Percentiles rank a stretch among this genome's conserved stretches.
Conservation (phyloP, 306 rosid genomes). For the Castanospermum australe region DNA sequence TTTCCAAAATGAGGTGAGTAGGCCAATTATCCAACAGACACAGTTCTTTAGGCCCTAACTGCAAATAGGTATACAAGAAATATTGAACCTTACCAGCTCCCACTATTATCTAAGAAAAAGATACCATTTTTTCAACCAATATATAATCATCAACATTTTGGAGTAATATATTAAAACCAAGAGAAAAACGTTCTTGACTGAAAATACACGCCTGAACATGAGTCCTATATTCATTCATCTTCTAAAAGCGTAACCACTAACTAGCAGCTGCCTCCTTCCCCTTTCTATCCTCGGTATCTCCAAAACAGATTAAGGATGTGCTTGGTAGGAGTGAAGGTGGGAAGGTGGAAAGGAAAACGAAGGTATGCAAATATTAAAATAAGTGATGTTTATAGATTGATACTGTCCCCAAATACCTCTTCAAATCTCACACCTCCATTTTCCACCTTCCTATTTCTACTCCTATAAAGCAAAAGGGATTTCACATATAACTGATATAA, state of each 20-base stretch:
- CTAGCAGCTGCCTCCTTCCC: not conserved
- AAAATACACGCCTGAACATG: not conserved
- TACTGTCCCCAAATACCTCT: not conserved
- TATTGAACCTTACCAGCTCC: constrained; percentile 1
- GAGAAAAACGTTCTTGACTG: not conserved
- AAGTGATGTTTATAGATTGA: too few species aligned
- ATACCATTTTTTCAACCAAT: not conserved
- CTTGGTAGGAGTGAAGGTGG: too few species aligned
- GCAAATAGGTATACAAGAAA: not conserved
- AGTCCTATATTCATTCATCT: not conserved
- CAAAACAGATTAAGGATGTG: not conserved
- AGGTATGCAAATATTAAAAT: not conserved
- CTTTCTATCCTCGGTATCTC: not conserved
- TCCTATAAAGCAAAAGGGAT: not conserved
- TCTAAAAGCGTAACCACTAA: not conserved
- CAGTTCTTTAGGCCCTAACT: not conserved
- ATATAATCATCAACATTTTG: not conserved
- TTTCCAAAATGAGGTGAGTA: not conserved
- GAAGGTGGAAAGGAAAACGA: too few species aligned
- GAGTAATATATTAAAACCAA: not conserved
- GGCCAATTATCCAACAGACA: not conserved
- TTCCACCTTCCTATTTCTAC: not conserved
- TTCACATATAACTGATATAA: not conserved
- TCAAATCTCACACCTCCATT: not conserved
- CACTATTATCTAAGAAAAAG: not conserved